A percentile compares a stretch with the other conserved stretches of the same genome.
Conservation (phyloP, 176 grass and related monocot genomes). For the Elaeis guineensis region DNA sequence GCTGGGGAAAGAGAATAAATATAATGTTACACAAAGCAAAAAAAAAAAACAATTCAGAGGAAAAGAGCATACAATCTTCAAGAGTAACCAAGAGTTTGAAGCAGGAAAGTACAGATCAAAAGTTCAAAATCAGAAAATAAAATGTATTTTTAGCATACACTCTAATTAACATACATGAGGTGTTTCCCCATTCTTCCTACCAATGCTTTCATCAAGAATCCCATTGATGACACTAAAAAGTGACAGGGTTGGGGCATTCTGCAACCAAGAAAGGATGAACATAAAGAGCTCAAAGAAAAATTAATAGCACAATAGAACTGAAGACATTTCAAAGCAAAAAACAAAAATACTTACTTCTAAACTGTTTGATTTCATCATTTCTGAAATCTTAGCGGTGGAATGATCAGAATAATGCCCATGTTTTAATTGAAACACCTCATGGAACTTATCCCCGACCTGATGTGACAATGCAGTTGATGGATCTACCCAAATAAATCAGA, state of each 20-base stretch:
- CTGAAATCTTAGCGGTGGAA: constrained; percentile 68
- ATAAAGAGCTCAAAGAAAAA: neutral
- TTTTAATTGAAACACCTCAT: constrained; percentile 66
- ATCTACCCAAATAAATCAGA: constrained; percentile 16
- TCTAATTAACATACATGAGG: constrained; percentile 61
- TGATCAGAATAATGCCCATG: constrained; percentile 68
- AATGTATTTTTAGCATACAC: neutral
- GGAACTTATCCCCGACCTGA: constrained; percentile 57
- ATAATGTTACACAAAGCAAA: neutral
- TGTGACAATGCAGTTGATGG: constrained; percentile 7
- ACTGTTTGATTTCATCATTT: constrained; percentile 88
- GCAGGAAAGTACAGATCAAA: constrained; percentile 1
- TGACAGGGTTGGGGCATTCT: constrained; percentile 92
- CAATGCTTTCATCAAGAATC: constrained; percentile 97
- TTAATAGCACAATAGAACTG: constrained; percentile 15
- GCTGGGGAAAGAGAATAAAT: constrained; percentile 30
- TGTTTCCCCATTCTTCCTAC: constrained; percentile 97
- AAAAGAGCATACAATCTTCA: neutral
- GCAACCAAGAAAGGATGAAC: constrained; percentile 10
- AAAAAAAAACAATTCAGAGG: constrained; percentile 7
- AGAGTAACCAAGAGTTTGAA: constrained; percentile 15
- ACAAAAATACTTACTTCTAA: constrained; percentile 76
- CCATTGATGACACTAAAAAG: constrained; percentile 89
- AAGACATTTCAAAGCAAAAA: constrained; percentile 2
- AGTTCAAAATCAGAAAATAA: neutral